Conservation (phyloP, 352 stramenopile species). For the Phytophthora megakarya region DNA sequence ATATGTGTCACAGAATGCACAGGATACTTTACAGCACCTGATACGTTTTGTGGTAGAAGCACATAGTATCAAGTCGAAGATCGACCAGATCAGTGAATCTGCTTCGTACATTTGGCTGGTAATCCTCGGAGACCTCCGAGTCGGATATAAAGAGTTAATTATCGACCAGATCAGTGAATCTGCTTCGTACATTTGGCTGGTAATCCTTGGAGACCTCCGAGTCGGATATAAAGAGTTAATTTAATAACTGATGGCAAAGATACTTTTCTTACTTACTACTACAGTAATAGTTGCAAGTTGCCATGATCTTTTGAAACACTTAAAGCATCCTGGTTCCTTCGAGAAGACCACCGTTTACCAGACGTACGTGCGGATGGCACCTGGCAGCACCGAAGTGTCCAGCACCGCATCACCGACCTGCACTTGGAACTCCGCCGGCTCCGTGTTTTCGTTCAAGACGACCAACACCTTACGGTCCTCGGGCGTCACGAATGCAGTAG, state of each 20-base stretch:
- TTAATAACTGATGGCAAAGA: background rate
- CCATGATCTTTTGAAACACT: background rate
- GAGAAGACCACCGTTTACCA: background rate
- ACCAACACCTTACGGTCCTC: slow-evolving; percentile 73
- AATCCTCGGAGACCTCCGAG: background rate
- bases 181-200: no score
- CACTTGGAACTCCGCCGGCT: slow-evolving; percentile 66
- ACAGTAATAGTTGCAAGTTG: background rate
- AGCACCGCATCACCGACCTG: slow-evolving; percentile 46
- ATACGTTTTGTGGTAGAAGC: slow-evolving; percentile 16
- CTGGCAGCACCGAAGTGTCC: slow-evolving; percentile 30
- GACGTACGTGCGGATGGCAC: slow-evolving; percentile 61
- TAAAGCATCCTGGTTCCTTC: background rate
- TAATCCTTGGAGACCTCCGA: background rate
- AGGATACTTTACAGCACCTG: background rate
- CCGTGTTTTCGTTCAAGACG: slow-evolving; percentile 83
- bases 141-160: no score
- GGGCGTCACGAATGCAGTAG: slow-evolving; percentile 68
- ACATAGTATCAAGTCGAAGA: background rate
- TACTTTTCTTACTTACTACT: background rate
- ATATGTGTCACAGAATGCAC: slow-evolving; percentile 18
- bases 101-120: no score
- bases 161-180: background rate
- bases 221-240: no score
- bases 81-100: background rate